phyloP scores from a whole-genome alignment of 129 eudicot species.

The Flaveria brownii region DNA sequence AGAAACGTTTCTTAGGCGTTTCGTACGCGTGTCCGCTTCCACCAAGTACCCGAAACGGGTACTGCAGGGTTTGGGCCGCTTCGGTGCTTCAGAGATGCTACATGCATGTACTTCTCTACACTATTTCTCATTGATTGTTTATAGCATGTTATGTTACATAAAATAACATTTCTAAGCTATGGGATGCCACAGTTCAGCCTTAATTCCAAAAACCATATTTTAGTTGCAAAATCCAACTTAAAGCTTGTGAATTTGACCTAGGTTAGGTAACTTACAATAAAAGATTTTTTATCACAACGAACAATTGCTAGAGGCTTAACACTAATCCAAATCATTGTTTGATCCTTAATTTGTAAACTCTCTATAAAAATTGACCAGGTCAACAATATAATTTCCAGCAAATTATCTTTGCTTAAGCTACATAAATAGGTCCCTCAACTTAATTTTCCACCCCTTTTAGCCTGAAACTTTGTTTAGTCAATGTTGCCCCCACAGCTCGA shows the following conservation, averaged over 20 bases:
- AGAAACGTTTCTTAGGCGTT: too few species aligned
- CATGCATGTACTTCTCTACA: not conserved
- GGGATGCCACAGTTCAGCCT: not conserved
- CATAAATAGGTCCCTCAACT: not conserved
- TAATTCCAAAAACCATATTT: too few species aligned
- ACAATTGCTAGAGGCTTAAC: not conserved
- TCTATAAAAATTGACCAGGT: not conserved
- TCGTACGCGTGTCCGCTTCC: too few species aligned
- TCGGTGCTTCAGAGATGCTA: too few species aligned
- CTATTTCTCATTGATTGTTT: not conserved
- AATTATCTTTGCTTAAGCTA: not conserved
- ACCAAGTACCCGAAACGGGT: too few species aligned
- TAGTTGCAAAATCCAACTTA: too few species aligned
- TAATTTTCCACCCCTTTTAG: not conserved
- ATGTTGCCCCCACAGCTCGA: not conserved
- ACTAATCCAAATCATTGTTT: not conserved
- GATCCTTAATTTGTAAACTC: not conserved
- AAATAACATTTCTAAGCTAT: not conserved
- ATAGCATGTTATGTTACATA: not conserved
- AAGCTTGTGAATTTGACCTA: not conserved
- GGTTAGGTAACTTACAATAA: not conserved
- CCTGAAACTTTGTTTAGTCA: conserved; percentile 5
- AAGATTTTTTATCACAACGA: not conserved
- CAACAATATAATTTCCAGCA: not conserved
- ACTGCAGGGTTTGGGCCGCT: too few species aligned